Evolutionary conservation across 192 early-diverging fungal species (phyloP).

Genomic region (Lobulomyces angularis): DNA sequence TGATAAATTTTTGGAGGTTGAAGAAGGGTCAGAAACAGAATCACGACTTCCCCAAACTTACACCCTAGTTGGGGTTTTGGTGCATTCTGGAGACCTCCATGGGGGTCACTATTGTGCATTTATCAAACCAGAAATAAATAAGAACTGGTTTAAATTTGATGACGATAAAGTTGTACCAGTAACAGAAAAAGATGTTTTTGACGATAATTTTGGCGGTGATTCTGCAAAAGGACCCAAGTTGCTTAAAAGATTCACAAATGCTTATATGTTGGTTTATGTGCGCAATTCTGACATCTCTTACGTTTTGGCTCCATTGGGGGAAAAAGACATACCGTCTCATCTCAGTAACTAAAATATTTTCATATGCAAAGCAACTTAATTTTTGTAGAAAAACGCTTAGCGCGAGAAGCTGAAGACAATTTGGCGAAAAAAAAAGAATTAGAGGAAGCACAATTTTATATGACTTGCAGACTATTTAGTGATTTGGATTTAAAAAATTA

Average conservation of each 20-base stretch:
- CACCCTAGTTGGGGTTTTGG: slow-evolving; percentile 61
- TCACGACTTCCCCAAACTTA: not conserved
- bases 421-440: slow-evolving; percentile 31
- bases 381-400: slow-evolving; percentile 28
- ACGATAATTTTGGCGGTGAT: slow-evolving; percentile 87
- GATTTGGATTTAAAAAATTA: slow-evolving; percentile 57
- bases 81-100: slow-evolving; percentile 85
- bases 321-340: slow-evolving; percentile 71
- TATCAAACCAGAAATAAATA: slow-evolving; percentile 62
- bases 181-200: slow-evolving; percentile 67
- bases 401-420: slow-evolving; percentile 38
- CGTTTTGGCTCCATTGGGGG: slow-evolving; percentile 52
- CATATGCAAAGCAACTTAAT: slow-evolving; percentile 1
- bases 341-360: slow-evolving; percentile 41
- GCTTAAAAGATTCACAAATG: slow-evolving; percentile 82
- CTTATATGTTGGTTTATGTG: slow-evolving; percentile 98
- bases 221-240: slow-evolving; percentile 29
- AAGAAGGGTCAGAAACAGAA: slow-evolving; percentile 53
- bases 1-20: slow-evolving; percentile 56
- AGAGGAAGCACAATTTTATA: slow-evolving; percentile 50
- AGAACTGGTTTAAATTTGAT: slow-evolving; percentile 87
- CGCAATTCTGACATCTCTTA: slow-evolving; percentile 60
- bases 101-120: slow-evolving; percentile 94
- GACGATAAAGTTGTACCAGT: slow-evolving; percentile 86
- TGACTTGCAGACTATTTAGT: slow-evolving; percentile 47